phyloP scores from a whole-genome alignment of 257 asterid genomes.

The Fraxinus anomala region DNA sequence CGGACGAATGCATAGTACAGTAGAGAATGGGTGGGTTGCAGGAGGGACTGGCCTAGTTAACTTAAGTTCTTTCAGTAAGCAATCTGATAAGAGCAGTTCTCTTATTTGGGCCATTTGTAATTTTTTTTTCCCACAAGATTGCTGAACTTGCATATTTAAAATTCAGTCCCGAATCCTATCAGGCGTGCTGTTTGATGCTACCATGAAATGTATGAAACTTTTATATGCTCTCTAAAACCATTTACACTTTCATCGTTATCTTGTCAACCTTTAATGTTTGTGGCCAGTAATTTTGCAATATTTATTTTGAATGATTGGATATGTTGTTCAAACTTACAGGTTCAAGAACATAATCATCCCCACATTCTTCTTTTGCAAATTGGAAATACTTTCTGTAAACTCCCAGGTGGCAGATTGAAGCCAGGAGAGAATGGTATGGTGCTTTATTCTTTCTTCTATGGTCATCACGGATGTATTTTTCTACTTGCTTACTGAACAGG shows the following conservation, averaged over 20 bases:
- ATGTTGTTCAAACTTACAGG: background rate
- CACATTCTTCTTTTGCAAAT: slow-evolving; percentile 78
- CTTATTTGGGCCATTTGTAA: background rate
- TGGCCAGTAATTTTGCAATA: background rate
- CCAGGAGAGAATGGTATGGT: slow-evolving; percentile 59
- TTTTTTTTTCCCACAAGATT: background rate
- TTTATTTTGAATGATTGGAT: background rate
- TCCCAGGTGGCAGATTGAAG: slow-evolving; percentile 60
- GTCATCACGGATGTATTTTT: background rate
- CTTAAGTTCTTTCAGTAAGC: too few relatives aligned
- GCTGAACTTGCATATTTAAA: background rate
- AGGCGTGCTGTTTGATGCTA: background rate
- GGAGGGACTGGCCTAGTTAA: background rate
- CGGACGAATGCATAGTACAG: background rate
- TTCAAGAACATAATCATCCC: background rate
- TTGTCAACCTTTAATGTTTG: background rate
- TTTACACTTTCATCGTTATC: background rate
- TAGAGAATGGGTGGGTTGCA: background rate
- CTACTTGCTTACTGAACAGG: background rate
- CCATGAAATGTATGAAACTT: background rate
- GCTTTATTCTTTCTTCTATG: background rate
- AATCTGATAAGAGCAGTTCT: background rate
- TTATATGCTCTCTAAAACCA: background rate
- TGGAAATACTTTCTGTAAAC: slow-evolving; percentile 85
- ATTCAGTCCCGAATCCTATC: background rate